Evolutionary conservation across 768 basidiomycete species (phyloP).

Genomic region (Russula griseocarnosa): DNA sequence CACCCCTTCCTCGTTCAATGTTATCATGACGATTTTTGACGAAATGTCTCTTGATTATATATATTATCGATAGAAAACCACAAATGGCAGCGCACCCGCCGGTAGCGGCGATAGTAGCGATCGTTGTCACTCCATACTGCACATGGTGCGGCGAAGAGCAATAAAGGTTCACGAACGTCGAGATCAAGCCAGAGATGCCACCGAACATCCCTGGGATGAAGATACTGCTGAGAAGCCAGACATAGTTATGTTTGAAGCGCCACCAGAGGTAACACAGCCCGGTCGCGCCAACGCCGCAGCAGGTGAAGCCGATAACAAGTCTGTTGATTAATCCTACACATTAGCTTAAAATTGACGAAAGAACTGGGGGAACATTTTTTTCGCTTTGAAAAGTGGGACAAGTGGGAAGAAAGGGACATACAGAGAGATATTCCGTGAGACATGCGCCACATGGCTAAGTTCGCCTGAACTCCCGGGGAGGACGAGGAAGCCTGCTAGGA

Average conservation of each 20-base stretch:
- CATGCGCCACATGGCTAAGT: background rate
- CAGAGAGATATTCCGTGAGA: constrained; percentile 12
- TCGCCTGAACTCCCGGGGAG: background rate
- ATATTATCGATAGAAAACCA: constrained; percentile 5
- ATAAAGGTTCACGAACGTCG: constrained; percentile 15
- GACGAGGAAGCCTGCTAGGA: constrained; percentile 25
- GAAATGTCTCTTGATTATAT: background rate
- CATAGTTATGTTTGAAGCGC: constrained; percentile 15
- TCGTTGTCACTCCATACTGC: background rate
- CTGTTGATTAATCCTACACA: constrained; percentile 4
- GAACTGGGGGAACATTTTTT: background rate
- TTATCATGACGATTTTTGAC: background rate
- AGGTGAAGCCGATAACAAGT: constrained; percentile 12
- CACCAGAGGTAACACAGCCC: constrained; percentile 22
- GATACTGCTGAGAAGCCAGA: constrained; percentile 20
- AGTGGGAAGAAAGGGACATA: background rate
- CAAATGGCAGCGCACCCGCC: constrained; percentile 11
- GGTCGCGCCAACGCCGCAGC: constrained; percentile 14
- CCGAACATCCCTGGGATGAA: constrained; percentile 16
- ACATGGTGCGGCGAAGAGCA: background rate
- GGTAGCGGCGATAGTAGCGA: constrained; percentile 12
- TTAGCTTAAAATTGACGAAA: background rate
- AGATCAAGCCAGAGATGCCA: constrained; percentile 19
- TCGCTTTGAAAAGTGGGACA: background rate
- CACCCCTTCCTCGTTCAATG: background rate